These are phyloP conservation scores for Hanseniaspora uvarum DNA, from an alignment of 1,139 yeast genomes.

Conservation along the genomic window DNA sequence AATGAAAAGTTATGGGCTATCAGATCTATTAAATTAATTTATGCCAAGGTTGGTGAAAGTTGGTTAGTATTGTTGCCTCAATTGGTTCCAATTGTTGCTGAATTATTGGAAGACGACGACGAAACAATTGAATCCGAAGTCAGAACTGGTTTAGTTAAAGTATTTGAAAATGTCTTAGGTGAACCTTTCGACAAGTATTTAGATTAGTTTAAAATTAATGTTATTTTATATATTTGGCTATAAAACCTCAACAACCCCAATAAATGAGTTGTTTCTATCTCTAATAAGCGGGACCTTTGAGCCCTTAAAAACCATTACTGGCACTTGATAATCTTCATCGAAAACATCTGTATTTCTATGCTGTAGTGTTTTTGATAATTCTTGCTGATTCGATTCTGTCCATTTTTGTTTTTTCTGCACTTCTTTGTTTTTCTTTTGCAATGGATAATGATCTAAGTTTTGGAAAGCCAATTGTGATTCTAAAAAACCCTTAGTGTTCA, in stretches of 20 bases:
- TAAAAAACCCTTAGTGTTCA: not conserved
- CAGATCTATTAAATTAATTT: constrained; percentile 64
- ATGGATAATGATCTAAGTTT: not conserved
- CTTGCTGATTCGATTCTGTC: not conserved
- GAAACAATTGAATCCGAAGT: constrained; percentile 88
- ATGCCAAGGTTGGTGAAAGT: constrained; percentile 86
- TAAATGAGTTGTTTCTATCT: constrained; percentile 45
- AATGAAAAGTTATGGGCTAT: constrained; percentile 75
- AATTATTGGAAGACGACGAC: constrained; percentile 86
- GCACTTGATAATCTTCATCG: constrained; percentile 35
- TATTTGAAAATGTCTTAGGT: constrained; percentile 82
- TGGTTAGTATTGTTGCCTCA: constrained; percentile 90
- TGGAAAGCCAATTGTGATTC: constrained; percentile 14
- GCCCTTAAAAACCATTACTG: constrained; percentile 43
- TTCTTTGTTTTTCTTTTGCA: constrained; percentile 2
- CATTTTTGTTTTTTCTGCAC: constrained; percentile 18
- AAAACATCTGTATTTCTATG: constrained; percentile 13
- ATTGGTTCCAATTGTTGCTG: constrained; percentile 90
- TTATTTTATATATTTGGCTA: constrained; percentile 17
- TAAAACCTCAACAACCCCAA: constrained; percentile 48
- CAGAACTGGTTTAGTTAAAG: constrained; percentile 83
- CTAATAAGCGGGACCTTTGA: constrained; percentile 48
- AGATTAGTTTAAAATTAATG: constrained; percentile 34
- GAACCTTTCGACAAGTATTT: constrained; percentile 89
- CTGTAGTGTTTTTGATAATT: not conserved